Evolutionary conservation across 2,329 filamentous ascomycete genomes (phyloP), one percentile per base, ranked within the genome.

Genomic region (Endoconidiophora laricicola): DNA sequence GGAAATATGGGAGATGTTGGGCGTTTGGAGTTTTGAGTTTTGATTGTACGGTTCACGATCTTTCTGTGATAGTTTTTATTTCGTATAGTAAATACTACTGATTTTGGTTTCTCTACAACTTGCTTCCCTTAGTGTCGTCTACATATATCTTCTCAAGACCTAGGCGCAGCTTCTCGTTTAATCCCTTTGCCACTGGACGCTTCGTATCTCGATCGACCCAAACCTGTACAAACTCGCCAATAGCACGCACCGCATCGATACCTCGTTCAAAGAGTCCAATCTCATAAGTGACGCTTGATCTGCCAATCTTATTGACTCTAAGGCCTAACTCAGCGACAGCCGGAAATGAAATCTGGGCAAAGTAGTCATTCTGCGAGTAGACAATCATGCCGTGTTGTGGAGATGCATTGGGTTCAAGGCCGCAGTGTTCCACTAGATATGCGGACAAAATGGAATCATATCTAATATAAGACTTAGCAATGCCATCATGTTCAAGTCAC

Each of bases 381-480:
- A 88, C 88, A 45, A 91, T 86, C 23, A 96, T 74, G 20, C 83
- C 86, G 56, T 91, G 84, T 57, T 88, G 80, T 2, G 74, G 61
- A 2, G 82, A 83, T 4, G 73, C 74, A 6, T 76, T 73, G 3
- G 86, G 88, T 55, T 82, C 66, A 48, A 93, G 76, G 10, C 74
- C 74, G 63, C 86, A 93, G 59, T 84, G 71, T 47, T 81, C 71
- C 54, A 94, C 86, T 16, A 96, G 75, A 63, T 91, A 96, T 45
- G 81, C 74, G 64, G 95, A 96, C 61, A 94, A 79, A 52, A 94
- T 77, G 1, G 85, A 88, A 67, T 96, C 90, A 63, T 94, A 91
- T 51, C 78, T 81, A 52, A 54, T 45, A 38, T 55, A 49, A 3
- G 49, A 29, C 12, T 26, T 6, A 48, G 52, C 16, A 18, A n/a